Conservation (phyloP, 441 rosid genomes). For the Biscutella laevigata region DNA sequence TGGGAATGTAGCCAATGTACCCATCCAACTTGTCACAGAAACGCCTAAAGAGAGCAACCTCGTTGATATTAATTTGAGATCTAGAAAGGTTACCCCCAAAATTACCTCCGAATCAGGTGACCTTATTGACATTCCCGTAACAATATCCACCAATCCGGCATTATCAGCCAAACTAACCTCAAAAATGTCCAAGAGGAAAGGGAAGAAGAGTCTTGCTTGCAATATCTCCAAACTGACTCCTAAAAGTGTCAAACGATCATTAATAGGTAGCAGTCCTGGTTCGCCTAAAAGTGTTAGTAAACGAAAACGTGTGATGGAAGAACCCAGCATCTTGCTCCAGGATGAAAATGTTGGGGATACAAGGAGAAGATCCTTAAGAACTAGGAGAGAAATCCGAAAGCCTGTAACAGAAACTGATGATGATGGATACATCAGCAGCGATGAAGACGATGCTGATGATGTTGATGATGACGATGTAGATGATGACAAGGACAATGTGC, state of each 20-base stretch:
- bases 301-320: conserved; percentile 63
- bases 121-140: conserved; percentile 27
- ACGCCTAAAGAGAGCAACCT: conserved; percentile 11
- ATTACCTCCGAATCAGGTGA: conserved; percentile 4
- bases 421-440: conserved; percentile 18
- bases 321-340: conserved; percentile 31
- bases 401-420: conserved; percentile 27
- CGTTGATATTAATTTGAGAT: conserved; percentile 9
- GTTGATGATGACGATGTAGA: background rate
- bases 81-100: conserved; percentile 7
- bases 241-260: conserved; percentile 17
- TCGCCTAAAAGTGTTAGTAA: conserved; percentile 80
- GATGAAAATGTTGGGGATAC: conserved; percentile 30
- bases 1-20: conserved; percentile 26
- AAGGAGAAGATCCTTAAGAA: conserved; percentile 32
- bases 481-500: conserved; percentile 18
- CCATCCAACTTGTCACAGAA: conserved; percentile 20
- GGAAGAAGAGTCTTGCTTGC: conserved; percentile 23
- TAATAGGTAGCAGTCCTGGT: conserved; percentile 25
- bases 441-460: conserved; percentile 8
- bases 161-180: conserved; percentile 13
- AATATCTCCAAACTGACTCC: conserved; percentile 24
- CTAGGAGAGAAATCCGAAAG: conserved; percentile 22
- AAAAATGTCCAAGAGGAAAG: conserved; percentile 10
- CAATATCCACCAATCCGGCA: conserved; percentile 13